Percentiles rank a stretch among this genome's conserved stretches.
phyloP scores from a whole-genome alignment of 805 yeast species.

The Komagataella pastoris region DNA sequence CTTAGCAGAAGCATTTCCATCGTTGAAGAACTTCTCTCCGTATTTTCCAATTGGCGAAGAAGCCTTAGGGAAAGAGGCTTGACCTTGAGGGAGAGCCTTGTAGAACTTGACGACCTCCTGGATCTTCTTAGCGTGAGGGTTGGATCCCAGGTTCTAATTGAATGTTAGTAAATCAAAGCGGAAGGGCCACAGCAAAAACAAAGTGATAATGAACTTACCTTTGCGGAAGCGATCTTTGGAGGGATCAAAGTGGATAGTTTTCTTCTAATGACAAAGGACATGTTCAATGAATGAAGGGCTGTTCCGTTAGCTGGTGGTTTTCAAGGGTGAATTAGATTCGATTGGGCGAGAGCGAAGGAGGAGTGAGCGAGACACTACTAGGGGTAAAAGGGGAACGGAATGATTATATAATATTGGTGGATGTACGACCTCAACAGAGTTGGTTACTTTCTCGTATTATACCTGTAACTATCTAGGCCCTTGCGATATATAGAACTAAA shows the following conservation, averaged over 20 bases:
- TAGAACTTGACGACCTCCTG: slow-evolving; percentile 90
- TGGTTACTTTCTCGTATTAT: not conserved
- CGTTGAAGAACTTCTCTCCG: slow-evolving; percentile 77
- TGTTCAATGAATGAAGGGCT: slow-evolving; percentile 12
- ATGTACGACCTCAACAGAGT: not conserved
- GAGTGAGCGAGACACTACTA: not conserved
- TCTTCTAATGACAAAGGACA: slow-evolving; percentile 87
- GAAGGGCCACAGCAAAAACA: not conserved
- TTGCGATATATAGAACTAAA: not conserved
- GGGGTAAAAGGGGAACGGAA: not conserved
- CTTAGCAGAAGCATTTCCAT: slow-evolving; percentile 71
- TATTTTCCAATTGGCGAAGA: slow-evolving; percentile 61
- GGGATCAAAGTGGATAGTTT: slow-evolving; percentile 92
- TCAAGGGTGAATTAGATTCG: slow-evolving; percentile 1
- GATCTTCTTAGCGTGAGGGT: slow-evolving; percentile 96
- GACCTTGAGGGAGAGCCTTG: slow-evolving; percentile 91
- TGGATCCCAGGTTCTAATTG: slow-evolving; percentile 72
- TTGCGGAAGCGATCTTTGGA: slow-evolving; percentile 95
- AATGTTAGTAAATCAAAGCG: not conserved
- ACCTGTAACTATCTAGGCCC: not conserved
- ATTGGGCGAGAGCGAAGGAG: slow-evolving; percentile 3
- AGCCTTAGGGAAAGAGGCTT: slow-evolving; percentile 65
- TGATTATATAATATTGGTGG: not conserved
- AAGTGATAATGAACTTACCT: slow-evolving; percentile 36
- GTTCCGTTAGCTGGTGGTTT: not conserved